Base-by-base conservation (phyloP, 2,329 filamentous ascomycete species). In the Clathrospora elynae region DNA sequence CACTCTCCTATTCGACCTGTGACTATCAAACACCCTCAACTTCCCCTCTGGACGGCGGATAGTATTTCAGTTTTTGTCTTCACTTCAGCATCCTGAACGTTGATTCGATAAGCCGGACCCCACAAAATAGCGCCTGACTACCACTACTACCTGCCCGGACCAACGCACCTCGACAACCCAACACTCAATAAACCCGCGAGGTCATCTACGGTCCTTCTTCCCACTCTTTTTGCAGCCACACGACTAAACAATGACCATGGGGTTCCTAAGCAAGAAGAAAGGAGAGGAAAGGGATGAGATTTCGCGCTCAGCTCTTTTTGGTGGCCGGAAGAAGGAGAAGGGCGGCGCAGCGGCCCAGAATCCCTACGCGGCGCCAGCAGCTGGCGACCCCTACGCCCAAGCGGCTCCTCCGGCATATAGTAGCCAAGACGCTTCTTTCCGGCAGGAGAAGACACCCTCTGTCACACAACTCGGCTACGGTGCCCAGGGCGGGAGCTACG, bases 301-400 rank as follows among this genome's bases (percentile, higher is more conserved):
- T 45, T 76, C 73, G 64, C 78, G 80, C 65, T 73, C 71, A 42
- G 78, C 80, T n/a, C 77, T 85, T 20, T 84, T 85, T 57, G 79
- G 80, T 52, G 73, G 73, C 53, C 72, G 77, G 51, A 82, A 73
- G 51, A 54, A 56, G 48, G 62, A 64, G 54, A 81, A 81, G 64
- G 75, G 73, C 40, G 71, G 78, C 18, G 72, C 75, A 18, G 72
- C 77, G 20, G 64, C 73, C 23, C 58, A 66, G 34, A 71, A 84
- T 60, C 81, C 55, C 29, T 59, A 62, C 38, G 59, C 59, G 14
- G 75, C 78, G 34, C 72, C 78, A 5, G 59, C 62, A 32, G 59
- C 70, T 39, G 68, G 71, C 39, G 78, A 83, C 57, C 76, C 79
- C 22, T 83, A 84, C 59, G 78, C 77, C 36, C 61, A 54, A 58